Evolutionary conservation across 202 grass and related monocot species (phyloP), one percentile per base, ranked within the genome.

Genomic region (Setaria italica): DNA sequence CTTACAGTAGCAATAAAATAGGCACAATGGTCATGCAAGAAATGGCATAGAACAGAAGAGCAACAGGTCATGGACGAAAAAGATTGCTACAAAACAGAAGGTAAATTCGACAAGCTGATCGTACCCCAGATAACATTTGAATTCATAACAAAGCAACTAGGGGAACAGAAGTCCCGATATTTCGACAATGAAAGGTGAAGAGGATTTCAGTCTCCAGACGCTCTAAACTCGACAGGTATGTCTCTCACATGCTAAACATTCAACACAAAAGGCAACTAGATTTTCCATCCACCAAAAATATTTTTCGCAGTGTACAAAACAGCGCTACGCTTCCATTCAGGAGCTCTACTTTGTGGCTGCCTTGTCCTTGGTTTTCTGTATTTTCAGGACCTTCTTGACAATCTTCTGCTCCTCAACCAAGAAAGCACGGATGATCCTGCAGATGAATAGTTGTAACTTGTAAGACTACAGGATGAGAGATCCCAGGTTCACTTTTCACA

Each of bases 361-460:
- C 94, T 97, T 97, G 83, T 97, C 92, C 65, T 94, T 90, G 71
- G 83, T 89, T 84, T 97, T 97, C 87, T 97, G 92, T 42, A 97
- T 90, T 90, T 97, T 94, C 90, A 87, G 78, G 11, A 97, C 92
- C 76, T 97, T 94, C 86, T 97, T 97, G 16, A 90, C 90, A 56
- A 97, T 97, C 80, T 97, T 97, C 88, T 94, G 92, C 84, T 92
- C 91, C 86, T 97, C 90, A 1, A 87, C 91, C 80, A 90, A 88
- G 69, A 97, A 97, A 69, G 90, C 91, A 55, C 84, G 90, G 68
- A 97, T 97, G 73, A 94, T 94, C 84, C 92, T 97, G 82, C 67
- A 88, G 4, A 45, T 35, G 19, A 70, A 75, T 34, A 80, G 70
- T 67, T 54, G 69, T 13, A 74, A 77, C 46, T 80, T 15, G 20